These are phyloP conservation scores for Chalciporus piperatus DNA, from an alignment of 768 basidiomycete genomes.

Conservation along the genomic window DNA sequence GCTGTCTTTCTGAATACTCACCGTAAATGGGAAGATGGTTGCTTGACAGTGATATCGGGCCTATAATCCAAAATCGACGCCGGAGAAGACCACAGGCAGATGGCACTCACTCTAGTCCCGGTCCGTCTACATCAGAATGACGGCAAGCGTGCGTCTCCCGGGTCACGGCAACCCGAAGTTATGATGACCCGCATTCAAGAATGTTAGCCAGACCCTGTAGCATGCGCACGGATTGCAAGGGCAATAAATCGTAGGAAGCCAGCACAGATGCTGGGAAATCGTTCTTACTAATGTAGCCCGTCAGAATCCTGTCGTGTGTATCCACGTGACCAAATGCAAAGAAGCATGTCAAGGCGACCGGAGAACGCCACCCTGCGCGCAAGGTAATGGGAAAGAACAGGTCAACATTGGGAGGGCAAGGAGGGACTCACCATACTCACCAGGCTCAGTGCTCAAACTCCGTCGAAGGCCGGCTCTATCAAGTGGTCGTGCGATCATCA, in stretches of 20 bases:
- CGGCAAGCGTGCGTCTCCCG: background rate
- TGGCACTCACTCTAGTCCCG: background rate
- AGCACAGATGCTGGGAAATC: constrained; percentile 7
- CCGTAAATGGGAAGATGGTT: constrained; percentile 15
- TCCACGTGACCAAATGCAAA: background rate
- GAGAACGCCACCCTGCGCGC: constrained; percentile 18
- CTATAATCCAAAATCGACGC: background rate
- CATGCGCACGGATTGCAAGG: constrained; percentile 8
- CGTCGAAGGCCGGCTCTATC: no score
- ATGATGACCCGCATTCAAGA: background rate
- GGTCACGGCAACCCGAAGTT: background rate
- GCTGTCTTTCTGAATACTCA: constrained; percentile 8
- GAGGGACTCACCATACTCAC: background rate
- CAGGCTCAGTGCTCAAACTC: background rate
- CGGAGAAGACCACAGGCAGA: background rate
- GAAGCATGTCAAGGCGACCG: constrained; percentile 10
- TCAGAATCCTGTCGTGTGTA: constrained; percentile 2
- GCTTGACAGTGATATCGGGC: background rate
- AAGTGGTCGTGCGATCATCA: no score
- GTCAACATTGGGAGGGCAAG: background rate
- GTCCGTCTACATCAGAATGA: background rate
- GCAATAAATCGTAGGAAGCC: constrained; percentile 29
- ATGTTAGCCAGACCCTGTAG: background rate
- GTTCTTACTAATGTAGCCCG: constrained; percentile 19
- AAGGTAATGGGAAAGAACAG: background rate